Base-by-base conservation (phyloP, 768 basidiomycete genomes). In the Pleurotus eryngii region DNA sequence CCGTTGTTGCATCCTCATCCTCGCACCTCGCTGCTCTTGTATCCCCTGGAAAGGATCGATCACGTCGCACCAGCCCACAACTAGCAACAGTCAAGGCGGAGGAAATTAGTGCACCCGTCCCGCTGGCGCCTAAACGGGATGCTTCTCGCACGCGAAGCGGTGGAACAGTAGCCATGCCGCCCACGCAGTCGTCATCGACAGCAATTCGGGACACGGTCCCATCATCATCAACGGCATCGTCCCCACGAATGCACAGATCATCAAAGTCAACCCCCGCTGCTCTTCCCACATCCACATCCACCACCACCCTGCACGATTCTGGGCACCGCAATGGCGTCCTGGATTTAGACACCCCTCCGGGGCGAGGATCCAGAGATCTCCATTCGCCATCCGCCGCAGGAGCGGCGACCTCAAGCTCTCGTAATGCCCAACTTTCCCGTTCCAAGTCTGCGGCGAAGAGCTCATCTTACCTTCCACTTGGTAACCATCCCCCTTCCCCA, bases 371-470 rank as follows among this genome's bases (percentile, higher is more conserved):
- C 9, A 70, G 68, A 59, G 76, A 79, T 47, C 66, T 75, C 27
- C 72, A 74, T 27, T 77, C 74, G 54, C 74, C 79, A 12, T 79
- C 82, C 20, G 72, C 69, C 50, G 80, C 81, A 7, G 82, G 82
- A 11, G 79, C 76, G 26, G 79, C 81, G 58, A 69, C 65, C 42
- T 67, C 73, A 35, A 61, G 66, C 59, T 72, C 72, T 53, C 70
- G 77, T 57, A 72, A 68, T 38, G 8, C 51, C 14, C 72, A 70
- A 42, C 67, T 70, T 8, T 58, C 63, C 43, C 70, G 68, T 37
- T 64, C 73, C 60, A 64, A 68, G 63, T 64, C 66, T 24, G 63
- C 58, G 14, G 65, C 74, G 30, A 65, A 76, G 20, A 78, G 75
- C 62, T 73, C 74, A 42, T 71, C 70, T 49, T 73, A 79, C 62